Base-by-base conservation (phyloP, 1,284 basidiomycete species). In the Ceratobasidium sp. region DNA sequence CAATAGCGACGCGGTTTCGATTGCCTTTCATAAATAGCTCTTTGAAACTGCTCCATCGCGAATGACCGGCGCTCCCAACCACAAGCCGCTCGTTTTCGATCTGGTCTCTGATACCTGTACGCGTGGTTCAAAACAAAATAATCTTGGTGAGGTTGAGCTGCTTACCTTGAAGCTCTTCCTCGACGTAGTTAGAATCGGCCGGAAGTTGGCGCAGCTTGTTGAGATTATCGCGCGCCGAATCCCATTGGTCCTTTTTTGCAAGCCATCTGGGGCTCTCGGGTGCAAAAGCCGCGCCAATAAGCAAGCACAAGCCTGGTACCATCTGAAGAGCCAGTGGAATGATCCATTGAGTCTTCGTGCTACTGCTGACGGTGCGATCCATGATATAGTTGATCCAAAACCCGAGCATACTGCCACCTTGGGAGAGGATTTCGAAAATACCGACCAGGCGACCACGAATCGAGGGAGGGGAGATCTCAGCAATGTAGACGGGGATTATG, bases 401-500 rank as follows among this genome's bases (percentile, higher is more conserved):
- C 18, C 76, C 76, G 42, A 78, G 75, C 63, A 79, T 71, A 42
- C 76, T 76, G 28, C 77, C 78, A 44, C 78, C 75, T 72, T 79
- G 79, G 61, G 76, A 77, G 23, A 77, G 74, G 58, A 78, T 73
- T 36, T 79, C 79, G 74, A 77, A 79, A 28, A 78, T 66, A 51
- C 77, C 77, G 67, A 80, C 75, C 25, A 79, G 74, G 53, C 77
- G 78, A 60, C 77, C 80, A 64, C 78, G 76, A 60, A 78, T 78
- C 14, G 77, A 72, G 1, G 77, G 74, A n/a, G 78, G 77, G 0
- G 78, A 69, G 36, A 77, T 77, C 62, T 81, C 81, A 23, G 80
- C 74, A 53, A 83, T 78, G 74, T 79, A 82, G 28, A 78, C 77
- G 3, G 82, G 81, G 9, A 78, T 76, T 56, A 79, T 76, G 75